Percentiles rank a stretch among this genome's conserved stretches.
phyloP scores from a whole-genome alignment of 2,329 filamentous ascomycete species.

The Emergomyces orientalis region DNA sequence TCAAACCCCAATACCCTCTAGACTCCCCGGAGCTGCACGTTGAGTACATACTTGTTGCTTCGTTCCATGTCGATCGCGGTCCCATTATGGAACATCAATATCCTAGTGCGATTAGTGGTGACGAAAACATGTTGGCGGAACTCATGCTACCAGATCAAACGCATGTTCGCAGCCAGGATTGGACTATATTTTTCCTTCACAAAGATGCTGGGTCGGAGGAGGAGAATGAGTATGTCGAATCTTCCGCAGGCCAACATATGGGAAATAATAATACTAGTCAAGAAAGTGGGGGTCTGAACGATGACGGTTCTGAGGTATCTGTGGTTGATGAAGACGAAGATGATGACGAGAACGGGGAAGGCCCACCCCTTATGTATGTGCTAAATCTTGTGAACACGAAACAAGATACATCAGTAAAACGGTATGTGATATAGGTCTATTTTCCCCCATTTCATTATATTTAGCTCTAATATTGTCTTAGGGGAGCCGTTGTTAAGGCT shows the following conservation, averaged over 20 bases:
- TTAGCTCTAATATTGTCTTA: conserved; percentile 25
- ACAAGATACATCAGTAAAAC: conserved; percentile 81
- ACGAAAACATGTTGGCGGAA: conserved; percentile 96
- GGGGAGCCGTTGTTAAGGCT: conserved; percentile 90
- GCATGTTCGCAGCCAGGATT: conserved; percentile 89
- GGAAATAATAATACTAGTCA: conserved; percentile 29
- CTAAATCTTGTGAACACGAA: conserved; percentile 97
- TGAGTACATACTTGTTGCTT: conserved; percentile 95
- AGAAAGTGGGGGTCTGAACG: conserved; percentile 34
- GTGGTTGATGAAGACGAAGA: conserved; percentile 42
- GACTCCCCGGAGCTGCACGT: conserved; percentile 80
- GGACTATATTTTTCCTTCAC: conserved; percentile 98
- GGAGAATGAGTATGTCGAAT: conserved; percentile 53
- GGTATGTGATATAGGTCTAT: conserved; percentile 32
- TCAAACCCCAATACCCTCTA: conserved; percentile 68
- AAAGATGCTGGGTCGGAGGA: conserved; percentile 84
- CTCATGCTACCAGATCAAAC: conserved; percentile 97
- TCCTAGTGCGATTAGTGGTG: conserved; percentile 85
- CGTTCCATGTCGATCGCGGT: conserved; percentile 92
- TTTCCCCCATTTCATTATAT: conserved; percentile 5
- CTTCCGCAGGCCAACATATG: conserved; percentile 37
- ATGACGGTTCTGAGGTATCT: conserved; percentile 39
- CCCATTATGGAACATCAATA: conserved; percentile 99
- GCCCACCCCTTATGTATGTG: conserved; percentile 90
- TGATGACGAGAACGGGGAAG: conserved; percentile 64